Percentiles rank a stretch among this genome's conserved stretches.
Conservation (phyloP, 176 grass and related monocot genomes). For the Rhynchospora tenuis region DNA sequence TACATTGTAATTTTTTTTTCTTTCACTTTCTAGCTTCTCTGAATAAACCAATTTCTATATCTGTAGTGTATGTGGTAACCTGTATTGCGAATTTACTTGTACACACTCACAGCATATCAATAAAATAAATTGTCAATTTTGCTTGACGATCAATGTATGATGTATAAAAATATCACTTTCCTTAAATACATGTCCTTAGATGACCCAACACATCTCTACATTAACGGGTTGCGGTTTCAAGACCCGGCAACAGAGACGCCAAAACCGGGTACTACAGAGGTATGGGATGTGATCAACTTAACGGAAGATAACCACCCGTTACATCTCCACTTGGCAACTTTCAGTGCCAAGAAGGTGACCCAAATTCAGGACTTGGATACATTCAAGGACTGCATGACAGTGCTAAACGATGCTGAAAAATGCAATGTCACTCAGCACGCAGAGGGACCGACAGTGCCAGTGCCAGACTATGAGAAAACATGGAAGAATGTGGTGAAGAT, state of each 20-base stretch:
- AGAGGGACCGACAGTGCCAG: too few species aligned
- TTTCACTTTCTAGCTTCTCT: too few species aligned
- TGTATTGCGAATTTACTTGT: too few species aligned
- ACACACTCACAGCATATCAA: too few species aligned
- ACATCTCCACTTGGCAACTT: conserved; percentile 71
- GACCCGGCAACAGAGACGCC: conserved; percentile 82
- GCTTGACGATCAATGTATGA: too few species aligned
- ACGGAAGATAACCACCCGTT: conserved; percentile 94
- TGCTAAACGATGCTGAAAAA: conserved; percentile 24
- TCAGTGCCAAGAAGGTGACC: conserved; percentile 32
- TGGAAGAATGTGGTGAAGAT: conserved; percentile 99
- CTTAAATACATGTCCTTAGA: too few species aligned
- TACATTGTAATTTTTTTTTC: too few species aligned
- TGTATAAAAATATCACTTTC: too few species aligned
- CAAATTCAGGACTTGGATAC: conserved; percentile 35
- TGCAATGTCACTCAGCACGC: conserved; percentile 37
- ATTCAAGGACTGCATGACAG: conserved; percentile 55
- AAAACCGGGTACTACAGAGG: conserved; percentile 48
- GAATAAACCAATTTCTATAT: too few species aligned
- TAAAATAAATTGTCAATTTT: too few species aligned
- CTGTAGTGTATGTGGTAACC: too few species aligned
- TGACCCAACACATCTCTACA: conserved; percentile 81
- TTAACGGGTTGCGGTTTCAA: conserved; percentile 49
- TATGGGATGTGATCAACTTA: conserved; percentile 91
- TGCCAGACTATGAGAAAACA: not conserved